A percentile compares a stretch with the other conserved stretches of the same genome.
Conservation (phyloP, 768 basidiomycete species). For the Rhodotorula taiwanensis region DNA sequence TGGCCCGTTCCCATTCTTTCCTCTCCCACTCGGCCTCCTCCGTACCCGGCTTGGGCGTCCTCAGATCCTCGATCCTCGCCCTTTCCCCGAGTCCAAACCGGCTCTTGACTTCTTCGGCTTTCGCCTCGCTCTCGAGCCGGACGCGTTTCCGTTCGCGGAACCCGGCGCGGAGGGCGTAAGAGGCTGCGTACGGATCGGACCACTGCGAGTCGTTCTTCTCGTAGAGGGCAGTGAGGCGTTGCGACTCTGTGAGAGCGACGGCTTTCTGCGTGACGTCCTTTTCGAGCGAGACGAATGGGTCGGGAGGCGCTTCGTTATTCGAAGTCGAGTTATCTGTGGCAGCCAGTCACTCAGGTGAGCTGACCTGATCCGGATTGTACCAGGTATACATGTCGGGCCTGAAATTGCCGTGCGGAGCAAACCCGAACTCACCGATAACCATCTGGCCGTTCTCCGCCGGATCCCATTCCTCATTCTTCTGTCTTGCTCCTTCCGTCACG, state of each 20-base stretch:
- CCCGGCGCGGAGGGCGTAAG: constrained; percentile 63
- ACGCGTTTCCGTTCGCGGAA: constrained; percentile 84
- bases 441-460: constrained; percentile 37
- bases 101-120: constrained; percentile 65
- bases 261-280: constrained; percentile 74
- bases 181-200: constrained; percentile 78
- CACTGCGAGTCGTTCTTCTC: constrained; percentile 69
- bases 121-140: constrained; percentile 59
- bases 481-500: constrained; percentile 82
- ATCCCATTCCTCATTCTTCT: constrained; percentile 97
- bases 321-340: constrained; percentile 60
- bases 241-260: constrained; percentile 64
- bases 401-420: too few species aligned
- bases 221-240: constrained; percentile 74
- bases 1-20: constrained; percentile 63
- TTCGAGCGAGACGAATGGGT: constrained; percentile 81
- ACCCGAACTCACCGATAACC: constrained; percentile 24
- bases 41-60: constrained; percentile 48
- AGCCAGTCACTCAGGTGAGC: not conserved
- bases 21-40: constrained; percentile 51
- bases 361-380: not conserved
- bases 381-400: too few species aligned
- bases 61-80: constrained; percentile 53
- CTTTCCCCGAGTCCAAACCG: constrained; percentile 69
- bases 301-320: constrained; percentile 52